Evolutionary conservation across 495 filamentous ascomycete genomes (phyloP).

Genomic region (Clavariopsis aquatica): DNA sequence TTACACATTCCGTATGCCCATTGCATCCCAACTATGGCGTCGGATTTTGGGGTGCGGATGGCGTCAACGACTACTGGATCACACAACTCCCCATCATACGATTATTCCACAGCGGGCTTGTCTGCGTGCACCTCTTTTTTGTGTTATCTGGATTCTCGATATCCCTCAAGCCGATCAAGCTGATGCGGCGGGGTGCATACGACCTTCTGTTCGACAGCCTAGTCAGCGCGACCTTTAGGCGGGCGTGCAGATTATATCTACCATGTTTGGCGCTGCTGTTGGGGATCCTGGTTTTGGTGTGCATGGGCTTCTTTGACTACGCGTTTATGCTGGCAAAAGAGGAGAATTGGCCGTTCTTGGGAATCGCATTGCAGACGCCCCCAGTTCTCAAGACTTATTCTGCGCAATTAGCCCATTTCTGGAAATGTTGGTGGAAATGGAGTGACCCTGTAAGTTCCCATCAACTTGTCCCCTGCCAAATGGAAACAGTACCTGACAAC

Average conservation of each 20-base stretch:
- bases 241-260: not conserved
- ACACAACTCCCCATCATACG: slow-evolving; percentile 10
- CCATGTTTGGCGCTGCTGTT: slow-evolving; percentile 8
- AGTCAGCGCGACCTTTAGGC: not conserved
- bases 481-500: not conserved
- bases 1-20: not conserved
- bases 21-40: not conserved
- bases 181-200: not conserved
- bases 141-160: slow-evolving; percentile 4
- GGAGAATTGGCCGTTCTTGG: not conserved
- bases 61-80: slow-evolving; percentile 1
- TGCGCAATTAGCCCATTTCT: too few species aligned
- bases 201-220: not conserved
- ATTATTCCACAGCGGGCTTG: not conserved
- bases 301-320: not conserved
- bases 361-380: not conserved
- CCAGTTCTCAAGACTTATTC: too few species aligned
- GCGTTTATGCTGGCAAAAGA: not conserved
- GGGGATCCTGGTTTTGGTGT: not conserved
- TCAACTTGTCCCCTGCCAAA: too few species aligned
- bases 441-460: too few species aligned
- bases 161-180: not conserved
- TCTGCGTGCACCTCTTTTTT: slow-evolving; percentile 3
- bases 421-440: too few species aligned
- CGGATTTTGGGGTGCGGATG: not conserved